Conservation (phyloP, 2,329 filamentous ascomycete species). For the Didymellaceae sp. region DNA sequence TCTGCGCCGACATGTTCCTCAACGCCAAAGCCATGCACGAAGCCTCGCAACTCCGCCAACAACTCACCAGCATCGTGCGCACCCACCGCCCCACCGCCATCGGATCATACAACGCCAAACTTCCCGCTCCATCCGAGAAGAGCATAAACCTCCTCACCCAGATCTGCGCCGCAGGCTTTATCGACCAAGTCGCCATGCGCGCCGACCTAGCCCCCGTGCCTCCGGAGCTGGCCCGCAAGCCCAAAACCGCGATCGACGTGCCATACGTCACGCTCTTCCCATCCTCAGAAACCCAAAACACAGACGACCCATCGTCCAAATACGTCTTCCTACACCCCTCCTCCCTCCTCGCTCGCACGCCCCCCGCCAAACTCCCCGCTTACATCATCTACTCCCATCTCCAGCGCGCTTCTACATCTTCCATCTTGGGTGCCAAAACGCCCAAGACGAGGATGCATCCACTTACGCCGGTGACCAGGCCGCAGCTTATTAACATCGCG, state of each 20-base stretch:
- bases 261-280: slow-evolving; percentile 88
- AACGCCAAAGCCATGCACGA: slow-evolving; percentile 87
- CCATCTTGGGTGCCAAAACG: slow-evolving; percentile 40
- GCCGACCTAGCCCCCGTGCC: slow-evolving; percentile 82
- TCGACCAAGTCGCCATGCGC: slow-evolving; percentile 92
- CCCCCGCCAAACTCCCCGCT: slow-evolving; percentile 67
- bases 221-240: slow-evolving; percentile 61
- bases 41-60: slow-evolving; percentile 79
- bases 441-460: slow-evolving; percentile 84
- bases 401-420: slow-evolving; percentile 67
- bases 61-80: slow-evolving; percentile 81
- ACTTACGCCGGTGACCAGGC: slow-evolving; percentile 77
- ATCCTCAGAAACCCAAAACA: slow-evolving; percentile 55
- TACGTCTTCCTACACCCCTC: slow-evolving; percentile 88
- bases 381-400: slow-evolving; percentile 90
- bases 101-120: slow-evolving; percentile 51
- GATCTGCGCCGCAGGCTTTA: slow-evolving; percentile 88
- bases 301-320: slow-evolving; percentile 60
- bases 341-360: slow-evolving; percentile 73
- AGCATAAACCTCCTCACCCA: slow-evolving; percentile 82
- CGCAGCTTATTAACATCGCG: slow-evolving; percentile 78
- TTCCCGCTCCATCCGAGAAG: slow-evolving; percentile 68
- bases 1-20: slow-evolving; percentile 85
- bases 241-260: slow-evolving; percentile 87
- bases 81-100: slow-evolving; percentile 67